Percentiles rank a stretch among this genome's conserved stretches.
phyloP scores from a whole-genome alignment of 2,329 filamentous ascomycete genomes.

The Didymella keratinophila region DNA sequence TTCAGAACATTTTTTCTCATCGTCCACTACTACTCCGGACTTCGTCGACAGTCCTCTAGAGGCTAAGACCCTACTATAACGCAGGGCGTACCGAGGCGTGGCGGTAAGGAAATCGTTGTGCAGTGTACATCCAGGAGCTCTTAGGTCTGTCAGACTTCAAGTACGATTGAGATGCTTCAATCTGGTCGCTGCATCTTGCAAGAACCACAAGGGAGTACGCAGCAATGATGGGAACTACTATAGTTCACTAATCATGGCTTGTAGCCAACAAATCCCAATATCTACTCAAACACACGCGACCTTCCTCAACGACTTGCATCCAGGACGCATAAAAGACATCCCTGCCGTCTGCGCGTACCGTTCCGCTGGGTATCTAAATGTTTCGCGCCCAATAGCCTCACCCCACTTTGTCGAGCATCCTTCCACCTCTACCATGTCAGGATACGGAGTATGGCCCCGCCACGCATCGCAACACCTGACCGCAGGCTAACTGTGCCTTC shows the following conservation, averaged over 20 bases:
- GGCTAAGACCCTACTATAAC: neutral
- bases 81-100: neutral
- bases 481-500: neutral
- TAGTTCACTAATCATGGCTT: neutral
- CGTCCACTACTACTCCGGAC: neutral
- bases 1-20: neutral
- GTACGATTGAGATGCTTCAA: neutral
- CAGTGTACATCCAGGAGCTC: neutral
- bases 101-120: neutral
- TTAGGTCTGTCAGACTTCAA: neutral
- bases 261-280: neutral
- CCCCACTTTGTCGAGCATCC: neutral
- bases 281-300: neutral
- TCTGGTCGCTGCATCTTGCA: neutral
- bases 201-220: neutral
- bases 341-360: neutral
- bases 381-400: neutral
- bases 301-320: neutral
- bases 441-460: neutral
- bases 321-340: neutral
- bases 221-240: neutral
- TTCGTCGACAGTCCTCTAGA: neutral
- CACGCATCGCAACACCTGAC: neutral
- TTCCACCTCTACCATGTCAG: neutral
- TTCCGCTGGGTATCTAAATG: neutral